These are phyloP conservation scores for Starmerella khaoyaiensis DNA, from an alignment of 805 yeast species.

Conservation along the genomic window DNA sequence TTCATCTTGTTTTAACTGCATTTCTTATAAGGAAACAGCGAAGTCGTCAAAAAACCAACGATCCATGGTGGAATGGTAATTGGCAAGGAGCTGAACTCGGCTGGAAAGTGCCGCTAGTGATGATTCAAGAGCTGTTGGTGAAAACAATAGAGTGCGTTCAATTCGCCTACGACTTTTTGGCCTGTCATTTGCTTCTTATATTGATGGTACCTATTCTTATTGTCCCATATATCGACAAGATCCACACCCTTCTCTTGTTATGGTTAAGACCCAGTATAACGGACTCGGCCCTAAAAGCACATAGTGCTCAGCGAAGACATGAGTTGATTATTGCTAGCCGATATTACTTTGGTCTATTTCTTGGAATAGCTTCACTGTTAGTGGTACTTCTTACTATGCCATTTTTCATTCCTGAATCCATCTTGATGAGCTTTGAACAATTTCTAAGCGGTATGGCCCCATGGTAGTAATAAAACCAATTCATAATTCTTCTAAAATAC, in stretches of 20 bases:
- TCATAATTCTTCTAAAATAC: not conserved
- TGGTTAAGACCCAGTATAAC: slow-evolving; percentile 67
- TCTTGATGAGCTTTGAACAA: not conserved
- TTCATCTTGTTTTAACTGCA: slow-evolving; percentile 41
- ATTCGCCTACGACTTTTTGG: slow-evolving; percentile 79
- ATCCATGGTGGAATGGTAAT: slow-evolving; percentile 49
- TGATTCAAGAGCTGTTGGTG: slow-evolving; percentile 66
- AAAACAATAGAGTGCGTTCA: slow-evolving; percentile 76
- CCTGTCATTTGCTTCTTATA: slow-evolving; percentile 71
- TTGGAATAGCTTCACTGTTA: slow-evolving; percentile 2
- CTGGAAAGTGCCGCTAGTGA: slow-evolving; percentile 59
- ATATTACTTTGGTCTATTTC: slow-evolving; percentile 9
- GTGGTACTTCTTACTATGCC: slow-evolving; percentile 8
- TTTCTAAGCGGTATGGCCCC: not conserved
- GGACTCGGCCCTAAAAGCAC: slow-evolving; percentile 68
- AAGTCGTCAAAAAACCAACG: slow-evolving; percentile 41
- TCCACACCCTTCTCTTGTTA: slow-evolving; percentile 87
- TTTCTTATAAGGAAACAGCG: slow-evolving; percentile 49
- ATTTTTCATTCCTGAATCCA: slow-evolving; percentile 1
- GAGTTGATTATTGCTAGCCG: slow-evolving; percentile 30
- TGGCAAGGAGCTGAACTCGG: slow-evolving; percentile 61
- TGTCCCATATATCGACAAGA: slow-evolving; percentile 72
- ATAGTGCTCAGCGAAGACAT: slow-evolving; percentile 70
- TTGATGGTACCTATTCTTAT: slow-evolving; percentile 67
- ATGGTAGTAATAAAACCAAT: not conserved